Conservation (phyloP, 2,329 filamentous ascomycete species). For the Phialophora expanda region DNA sequence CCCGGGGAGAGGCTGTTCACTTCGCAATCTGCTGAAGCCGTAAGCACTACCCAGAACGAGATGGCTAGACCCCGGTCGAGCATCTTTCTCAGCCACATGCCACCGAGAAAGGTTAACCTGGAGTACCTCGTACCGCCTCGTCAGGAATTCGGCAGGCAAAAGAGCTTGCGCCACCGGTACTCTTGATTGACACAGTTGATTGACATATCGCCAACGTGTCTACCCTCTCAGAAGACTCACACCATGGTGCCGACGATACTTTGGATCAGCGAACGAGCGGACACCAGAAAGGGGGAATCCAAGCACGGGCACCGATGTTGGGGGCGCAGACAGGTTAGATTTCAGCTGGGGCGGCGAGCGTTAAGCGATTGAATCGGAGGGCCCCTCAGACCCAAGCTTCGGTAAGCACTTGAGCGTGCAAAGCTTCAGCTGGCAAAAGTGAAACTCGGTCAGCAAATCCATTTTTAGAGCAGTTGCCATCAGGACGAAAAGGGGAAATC, state of each 20-base stretch:
- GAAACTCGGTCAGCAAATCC: constrained; percentile 26
- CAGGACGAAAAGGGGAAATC: constrained; percentile 8
- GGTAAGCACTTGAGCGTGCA: constrained; percentile 25
- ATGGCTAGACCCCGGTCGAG: constrained; percentile 6
- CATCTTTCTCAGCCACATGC: constrained; percentile 22
- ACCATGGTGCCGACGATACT: background rate
- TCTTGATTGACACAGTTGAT: background rate
- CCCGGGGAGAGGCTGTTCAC: constrained; percentile 17
- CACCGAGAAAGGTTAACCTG: constrained; percentile 2
- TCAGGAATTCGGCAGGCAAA: background rate
- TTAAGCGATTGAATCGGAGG: constrained; percentile 14
- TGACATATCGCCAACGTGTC: background rate
- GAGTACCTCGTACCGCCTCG: background rate
- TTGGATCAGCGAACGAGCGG: background rate
- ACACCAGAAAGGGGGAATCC: constrained; percentile 4
- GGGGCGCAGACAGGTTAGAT: constrained; percentile 10
- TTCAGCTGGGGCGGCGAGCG: constrained; percentile 8
- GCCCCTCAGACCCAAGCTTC: constrained; percentile 24
- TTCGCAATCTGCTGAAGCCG: constrained; percentile 26
- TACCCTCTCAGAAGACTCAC: background rate
- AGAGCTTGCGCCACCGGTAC: background rate
- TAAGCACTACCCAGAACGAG: constrained; percentile 29
- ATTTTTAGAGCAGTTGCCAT: constrained; percentile 21
- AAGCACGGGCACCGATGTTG: background rate
- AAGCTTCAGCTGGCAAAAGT: constrained; percentile 24